These are phyloP conservation scores for Leptodontidium sp. DNA, from an alignment of 2,329 filamentous ascomycete species.

Conservation along the genomic window DNA sequence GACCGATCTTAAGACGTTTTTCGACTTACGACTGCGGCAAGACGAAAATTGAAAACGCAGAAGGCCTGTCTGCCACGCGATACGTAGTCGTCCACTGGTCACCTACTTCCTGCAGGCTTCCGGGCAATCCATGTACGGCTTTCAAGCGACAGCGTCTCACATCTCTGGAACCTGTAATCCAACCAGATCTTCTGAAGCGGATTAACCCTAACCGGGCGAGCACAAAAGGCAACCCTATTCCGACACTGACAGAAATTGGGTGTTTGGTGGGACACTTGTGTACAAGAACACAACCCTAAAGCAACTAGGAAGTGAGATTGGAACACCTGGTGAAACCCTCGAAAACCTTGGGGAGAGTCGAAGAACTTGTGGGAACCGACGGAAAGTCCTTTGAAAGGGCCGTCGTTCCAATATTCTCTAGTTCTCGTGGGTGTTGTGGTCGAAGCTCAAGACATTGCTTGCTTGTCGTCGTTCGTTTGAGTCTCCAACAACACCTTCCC, in stretches of 20 bases:
- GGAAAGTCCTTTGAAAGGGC: slow-evolving; percentile 34
- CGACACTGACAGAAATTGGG: slow-evolving; percentile 32
- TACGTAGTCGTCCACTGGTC: slow-evolving; percentile 27
- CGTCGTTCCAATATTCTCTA: slow-evolving; percentile 24
- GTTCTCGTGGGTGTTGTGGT: slow-evolving; percentile 25
- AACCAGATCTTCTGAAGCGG: slow-evolving; percentile 27
- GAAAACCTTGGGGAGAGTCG: slow-evolving; percentile 23
- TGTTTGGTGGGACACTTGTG: slow-evolving; percentile 28
- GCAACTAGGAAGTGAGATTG: slow-evolving; percentile 29
- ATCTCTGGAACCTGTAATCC: slow-evolving; percentile 35
- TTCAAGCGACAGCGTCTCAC: slow-evolving; percentile 41
- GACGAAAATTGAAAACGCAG: slow-evolving; percentile 27
- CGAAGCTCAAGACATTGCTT: slow-evolving; percentile 37
- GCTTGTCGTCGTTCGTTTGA: slow-evolving; percentile 41
- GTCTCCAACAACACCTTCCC: slow-evolving; percentile 23
- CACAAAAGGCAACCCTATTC: slow-evolving; percentile 28
- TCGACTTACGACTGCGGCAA: background rate
- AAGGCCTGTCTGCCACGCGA: slow-evolving; percentile 31
- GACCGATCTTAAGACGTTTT: slow-evolving; percentile 18
- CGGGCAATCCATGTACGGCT: slow-evolving; percentile 41
- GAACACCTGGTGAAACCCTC: slow-evolving; percentile 34
- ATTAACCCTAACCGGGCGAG: slow-evolving; percentile 23
- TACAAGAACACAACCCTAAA: slow-evolving; percentile 30
- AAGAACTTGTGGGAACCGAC: slow-evolving; percentile 30
- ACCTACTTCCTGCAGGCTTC: slow-evolving; percentile 40